Base-by-base conservation (phyloP, 2,329 filamentous ascomycete species). In the Aspergillus awamori region DNA sequence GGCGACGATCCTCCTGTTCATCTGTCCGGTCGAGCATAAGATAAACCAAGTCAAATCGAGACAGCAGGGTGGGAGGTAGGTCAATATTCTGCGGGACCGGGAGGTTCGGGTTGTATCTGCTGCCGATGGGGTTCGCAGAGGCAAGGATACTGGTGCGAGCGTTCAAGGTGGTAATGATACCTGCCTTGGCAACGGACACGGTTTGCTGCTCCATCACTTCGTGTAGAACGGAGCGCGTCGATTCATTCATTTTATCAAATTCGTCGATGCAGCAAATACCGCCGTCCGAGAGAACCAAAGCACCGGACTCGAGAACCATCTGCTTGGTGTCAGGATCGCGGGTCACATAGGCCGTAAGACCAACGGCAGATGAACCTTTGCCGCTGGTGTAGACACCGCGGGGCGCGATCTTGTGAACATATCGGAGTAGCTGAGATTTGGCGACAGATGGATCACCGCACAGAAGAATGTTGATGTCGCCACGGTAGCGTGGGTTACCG, bases 51-150 rank as follows among this genome's bases (percentile, higher is more conserved):
- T 99, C 95, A 74, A 99, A 99, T 83, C 95, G 90, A 5, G 93
- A 97, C 56, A 99, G 86, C 6, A 99, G 84, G 0, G 95, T 99
- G 0, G 95, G 95, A 0, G 95, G 95, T 8, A 99, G 86, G 72
- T 99, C 95, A 70, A 99, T 99, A 77, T 99, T 99, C 72, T 98
- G 93, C 3, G 95, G 95, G 13, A 99, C 95, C 0, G 95, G 93
- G 24, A 99, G 81, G 71, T 97, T 94, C 2, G 92, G 91, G 77
- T 99, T 98, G 81, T 99, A 99, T 74, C 96, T 93, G 80, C 92
- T 97, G 70, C 95, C 95, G 67, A 99, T 98, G 1, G 95, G 95
- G 74, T 99, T 99, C 77, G 95, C 95, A 10, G 94, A 98, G 15
- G 95, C 95, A 30, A 99, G 86, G 72, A 99, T 97, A 65, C 91